Evolutionary conservation across 257 asterid genomes (phyloP), one percentile per base, ranked within the genome.

Genomic region (Leonotis leonurus): DNA sequence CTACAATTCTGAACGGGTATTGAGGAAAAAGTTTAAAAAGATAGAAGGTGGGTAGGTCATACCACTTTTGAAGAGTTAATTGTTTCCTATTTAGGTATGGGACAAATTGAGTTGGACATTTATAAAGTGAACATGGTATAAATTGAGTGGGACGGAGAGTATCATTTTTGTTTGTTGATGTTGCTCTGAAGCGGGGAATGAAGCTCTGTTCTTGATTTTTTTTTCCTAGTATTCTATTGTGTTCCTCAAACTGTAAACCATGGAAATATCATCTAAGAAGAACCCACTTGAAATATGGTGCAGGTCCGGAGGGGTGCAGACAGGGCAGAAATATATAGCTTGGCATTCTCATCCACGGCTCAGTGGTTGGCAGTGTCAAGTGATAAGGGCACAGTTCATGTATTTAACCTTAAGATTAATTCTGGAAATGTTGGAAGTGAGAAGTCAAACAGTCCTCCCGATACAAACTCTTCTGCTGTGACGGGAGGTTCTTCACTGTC

Each of bases 401-500:
- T 83, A 17, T 83, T 83, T 58, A 66, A 56, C 54, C 69, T 83
- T 29, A 76, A 77, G 78, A 68, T 71, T 37, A 84, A 75, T 32
- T 74, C 79, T 17, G 85, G 1, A 64, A 56, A 20, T 39, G 39
- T 1, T 22, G 36, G 64, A 65, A 13, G 33, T 81, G 16, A 84
- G 58, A 76, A 78, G 59, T 74, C 85, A 43, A 68, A 21, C 64
- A 68, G 78, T 60, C 81, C 96, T 48, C 81, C 96, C 39, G 80
- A 66, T 17, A 50, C 46, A 22, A 71, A 65, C 10, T 20, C 35
- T 29, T 16, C 74, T 1, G 60, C 70, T 51, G 18, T 13, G 3
- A 11, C 85, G 32, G 56, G 97, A 39, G 76, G 76, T 72, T 83
- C 97, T 39, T 81, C 94, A 0, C 83, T 93, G 54, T 89, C 99